These are phyloP conservation scores for Primulina eburnea DNA, from an alignment of 257 asterid species.

Conservation along the genomic window DNA sequence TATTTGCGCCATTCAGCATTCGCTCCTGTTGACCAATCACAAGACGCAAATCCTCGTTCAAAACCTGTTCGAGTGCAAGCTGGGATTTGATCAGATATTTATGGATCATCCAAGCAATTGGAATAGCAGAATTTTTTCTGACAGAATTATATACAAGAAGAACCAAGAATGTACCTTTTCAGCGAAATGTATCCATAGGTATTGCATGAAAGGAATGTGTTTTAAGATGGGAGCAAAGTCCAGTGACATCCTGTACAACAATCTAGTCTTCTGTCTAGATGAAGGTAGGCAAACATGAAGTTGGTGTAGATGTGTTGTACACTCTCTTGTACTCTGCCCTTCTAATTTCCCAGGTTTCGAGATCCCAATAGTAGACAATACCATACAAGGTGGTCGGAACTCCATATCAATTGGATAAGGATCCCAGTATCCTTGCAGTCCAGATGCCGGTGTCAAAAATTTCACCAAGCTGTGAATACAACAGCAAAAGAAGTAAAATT, in stretches of 20 bases:
- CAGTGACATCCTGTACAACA: conserved; percentile 92
- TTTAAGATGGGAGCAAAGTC: conserved; percentile 89
- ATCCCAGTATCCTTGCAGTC: conserved; percentile 95
- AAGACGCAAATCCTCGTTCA: conserved; percentile 81
- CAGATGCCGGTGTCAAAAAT: conserved; percentile 74
- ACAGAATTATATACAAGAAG: no score
- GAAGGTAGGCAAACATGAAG: conserved; percentile 93
- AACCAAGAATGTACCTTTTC: conserved; percentile 53
- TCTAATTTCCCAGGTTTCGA: conserved; percentile 85
- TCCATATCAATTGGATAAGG: conserved; percentile 98
- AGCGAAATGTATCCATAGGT: conserved; percentile 89
- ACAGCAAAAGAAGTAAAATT: not conserved
- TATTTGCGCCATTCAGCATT: conserved; percentile 70
- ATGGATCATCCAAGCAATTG: not conserved
- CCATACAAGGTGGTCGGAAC: conserved; percentile 89
- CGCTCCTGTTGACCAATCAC: conserved; percentile 82
- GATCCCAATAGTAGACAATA: conserved; percentile 87
- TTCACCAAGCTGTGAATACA: conserved; percentile 80
- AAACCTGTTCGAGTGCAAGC: conserved; percentile 42
- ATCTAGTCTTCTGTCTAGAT: conserved; percentile 75
- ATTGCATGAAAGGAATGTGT: conserved; percentile 76
- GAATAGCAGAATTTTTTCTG: not conserved
- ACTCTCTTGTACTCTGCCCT: conserved; percentile 76
- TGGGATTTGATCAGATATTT: not conserved
- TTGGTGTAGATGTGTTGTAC: conserved; percentile 92